These are phyloP conservation scores for Colletotrichum tofieldiae DNA, from an alignment of 2,329 filamentous ascomycete genomes.

Conservation along the genomic window DNA sequence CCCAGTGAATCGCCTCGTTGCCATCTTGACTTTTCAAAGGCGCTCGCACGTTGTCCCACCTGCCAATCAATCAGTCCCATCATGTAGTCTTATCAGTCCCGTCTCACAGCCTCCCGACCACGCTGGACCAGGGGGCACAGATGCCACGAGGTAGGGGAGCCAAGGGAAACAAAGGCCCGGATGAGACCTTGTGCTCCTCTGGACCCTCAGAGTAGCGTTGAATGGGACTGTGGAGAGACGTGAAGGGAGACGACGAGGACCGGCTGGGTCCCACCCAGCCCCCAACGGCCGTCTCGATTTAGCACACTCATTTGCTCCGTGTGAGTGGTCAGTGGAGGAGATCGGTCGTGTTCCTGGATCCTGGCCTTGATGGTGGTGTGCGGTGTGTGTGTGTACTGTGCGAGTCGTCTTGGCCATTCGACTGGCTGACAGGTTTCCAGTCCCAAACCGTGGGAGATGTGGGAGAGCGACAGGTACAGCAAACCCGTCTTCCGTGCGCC, in stretches of 20 bases:
- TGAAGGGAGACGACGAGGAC: constrained; percentile 13
- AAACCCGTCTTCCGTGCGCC: not conserved
- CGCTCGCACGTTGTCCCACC: not conserved
- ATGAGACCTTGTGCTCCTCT: not conserved
- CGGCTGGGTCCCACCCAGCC: constrained; percentile 3
- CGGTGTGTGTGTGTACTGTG: not conserved
- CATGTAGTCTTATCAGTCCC: not conserved
- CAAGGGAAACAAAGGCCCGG: constrained; percentile 2
- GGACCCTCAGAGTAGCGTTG: constrained; percentile 14
- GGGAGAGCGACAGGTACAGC: not conserved
- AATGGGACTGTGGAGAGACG: not conserved
- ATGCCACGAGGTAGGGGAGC: constrained; percentile 2
- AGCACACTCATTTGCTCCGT: constrained; percentile 35
- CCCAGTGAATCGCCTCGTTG: not conserved
- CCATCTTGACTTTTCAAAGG: not conserved
- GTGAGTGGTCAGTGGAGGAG: constrained; percentile 26
- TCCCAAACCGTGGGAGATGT: not conserved
- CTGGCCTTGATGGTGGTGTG: constrained; percentile 11
- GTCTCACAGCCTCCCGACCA: not conserved
- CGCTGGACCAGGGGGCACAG: not conserved
- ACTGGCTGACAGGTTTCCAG: constrained; percentile 28
- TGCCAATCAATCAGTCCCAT: no score
- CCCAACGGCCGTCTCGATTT: constrained; percentile 37
- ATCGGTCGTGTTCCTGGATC: constrained; percentile 39
- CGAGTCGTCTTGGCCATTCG: constrained; percentile 7